Evolutionary conservation across 1,284 basidiomycete genomes (phyloP), one percentile per base, ranked within the genome.

Genomic region (Apiotrichum akiyoshidainum): DNA sequence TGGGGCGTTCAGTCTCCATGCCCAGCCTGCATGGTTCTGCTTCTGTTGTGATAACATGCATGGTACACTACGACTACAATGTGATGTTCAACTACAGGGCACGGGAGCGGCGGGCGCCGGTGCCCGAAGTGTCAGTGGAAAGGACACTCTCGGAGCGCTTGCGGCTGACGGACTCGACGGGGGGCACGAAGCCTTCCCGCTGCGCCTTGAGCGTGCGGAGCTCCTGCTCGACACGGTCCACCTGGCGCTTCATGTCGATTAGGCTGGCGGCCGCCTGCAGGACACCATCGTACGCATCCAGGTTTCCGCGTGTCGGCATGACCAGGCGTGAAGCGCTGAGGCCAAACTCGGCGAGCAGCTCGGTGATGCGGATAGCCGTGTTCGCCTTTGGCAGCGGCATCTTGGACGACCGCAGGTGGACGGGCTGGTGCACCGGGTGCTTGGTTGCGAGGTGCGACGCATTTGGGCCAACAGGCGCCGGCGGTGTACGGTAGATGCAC

Each of bases 221-320:
- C 68, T 97, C 93, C 70, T 88, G 87, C 35, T 93, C 89, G 10
- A 88, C 83, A 67, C 87, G 85, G 73, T 96, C 92, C 22, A 90
- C 84, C n/a, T 86, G 81, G 67, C 89, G 87, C 81, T 95, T 96
- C 64, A 87, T 87, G 65, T 97, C 92, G 16, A 94, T 82, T 65
- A 96, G 77, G 17, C 84, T 80, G 4, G 82, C 82, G 0, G 89
- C 84, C 1, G 89, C 85, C 6, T 86, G 84, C 34, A 94, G 72
- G 16, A 96, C 77, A 6, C 81, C 80, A 63, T 94, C 91, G 39
- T 92, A 81, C 63, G 83, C 84, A 52, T 83, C 81, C 54, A 87
- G 81, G 65, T 91, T 95, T 33, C 86, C 84, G 37, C 85, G 82
- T 2, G 93, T 95, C 16, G 93, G 92, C 91, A 96, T 95, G 64